Base-by-base conservation (phyloP, 2,329 filamentous ascomycete genomes). In the Chrysosphaeria jannelii region DNA sequence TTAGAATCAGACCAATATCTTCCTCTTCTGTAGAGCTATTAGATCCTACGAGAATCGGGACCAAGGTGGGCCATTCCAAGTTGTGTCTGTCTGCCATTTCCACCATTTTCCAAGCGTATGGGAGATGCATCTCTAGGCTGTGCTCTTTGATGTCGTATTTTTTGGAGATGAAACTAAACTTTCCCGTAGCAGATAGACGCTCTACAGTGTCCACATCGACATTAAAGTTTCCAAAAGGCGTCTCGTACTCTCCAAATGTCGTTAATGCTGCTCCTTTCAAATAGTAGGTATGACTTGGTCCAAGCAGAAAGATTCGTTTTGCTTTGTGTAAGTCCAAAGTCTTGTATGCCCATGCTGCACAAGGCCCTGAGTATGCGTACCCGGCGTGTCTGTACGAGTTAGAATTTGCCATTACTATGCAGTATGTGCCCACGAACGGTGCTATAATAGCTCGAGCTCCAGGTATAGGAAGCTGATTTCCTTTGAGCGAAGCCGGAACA, bases 261-360 rank as follows among this genome's bases (percentile, higher is more conserved):
- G 78, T 70, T 5, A 89, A 53, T 3, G 76, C 78, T 32, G 72
- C 71, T 23, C 66, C 71, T 2, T 57, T 50, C 2, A 93, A 61
- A 31, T 75, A 71, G 42, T 72, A 64, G 23, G 81, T 76, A 38
- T 97, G 85, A 1, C 81, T 91, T 3, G 85, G 85, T 0, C 85
- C 85, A 10, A 97, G 60, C 20, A 97, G 52, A 39, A 97, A 93
- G 31, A 97, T 59, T 3, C 78, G 69, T 44, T 88, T 89, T 13
- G 66, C 69, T 29, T 62, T 60, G 28, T 63, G 67, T 26, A 93
- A 55, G 41, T 93, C 78, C 23, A 89, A 64, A 5, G 61, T 59
- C 44, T 75, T 85, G 47, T 93, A 97, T 6, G 85, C 85, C 66
- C 76, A 93, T 20, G 79, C 85, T 20, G 85, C 85, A 33, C 76